Evolutionary conservation across 257 asterid species (phyloP).

Genomic region (Cynanchum wilfordii): DNA sequence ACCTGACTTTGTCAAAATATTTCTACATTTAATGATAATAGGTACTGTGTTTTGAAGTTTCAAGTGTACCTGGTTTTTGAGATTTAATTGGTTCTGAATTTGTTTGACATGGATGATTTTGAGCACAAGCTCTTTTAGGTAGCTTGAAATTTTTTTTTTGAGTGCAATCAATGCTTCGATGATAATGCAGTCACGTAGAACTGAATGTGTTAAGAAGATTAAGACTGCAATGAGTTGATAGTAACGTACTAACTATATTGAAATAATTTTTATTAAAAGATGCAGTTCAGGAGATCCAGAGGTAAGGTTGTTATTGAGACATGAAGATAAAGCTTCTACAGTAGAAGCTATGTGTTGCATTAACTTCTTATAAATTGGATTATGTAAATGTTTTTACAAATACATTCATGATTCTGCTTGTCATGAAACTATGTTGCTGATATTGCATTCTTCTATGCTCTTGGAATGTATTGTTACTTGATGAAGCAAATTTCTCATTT

Average conservation of each 20-base stretch:
- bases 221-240: background rate
- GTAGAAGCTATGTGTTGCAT: background rate
- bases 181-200: background rate
- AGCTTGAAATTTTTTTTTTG: background rate
- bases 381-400: background rate
- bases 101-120: background rate
- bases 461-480: background rate
- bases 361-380: background rate
- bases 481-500: background rate
- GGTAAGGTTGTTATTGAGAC: background rate
- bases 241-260: no score
- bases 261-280: background rate
- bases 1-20: no score
- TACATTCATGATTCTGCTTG: background rate
- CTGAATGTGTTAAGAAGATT: background rate
- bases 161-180: background rate
- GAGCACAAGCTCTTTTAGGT: background rate
- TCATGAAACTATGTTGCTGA: background rate
- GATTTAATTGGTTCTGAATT: background rate
- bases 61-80: background rate
- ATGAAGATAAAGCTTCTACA: background rate
- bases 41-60: no score
- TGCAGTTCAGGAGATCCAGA: background rate
- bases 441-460: background rate
- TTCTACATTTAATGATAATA: no score